Percentiles rank a stretch among this genome's conserved stretches.
Evolutionary conservation across 345 rosid species (phyloP).

Genomic region (Tarenaya hassleriana): DNA sequence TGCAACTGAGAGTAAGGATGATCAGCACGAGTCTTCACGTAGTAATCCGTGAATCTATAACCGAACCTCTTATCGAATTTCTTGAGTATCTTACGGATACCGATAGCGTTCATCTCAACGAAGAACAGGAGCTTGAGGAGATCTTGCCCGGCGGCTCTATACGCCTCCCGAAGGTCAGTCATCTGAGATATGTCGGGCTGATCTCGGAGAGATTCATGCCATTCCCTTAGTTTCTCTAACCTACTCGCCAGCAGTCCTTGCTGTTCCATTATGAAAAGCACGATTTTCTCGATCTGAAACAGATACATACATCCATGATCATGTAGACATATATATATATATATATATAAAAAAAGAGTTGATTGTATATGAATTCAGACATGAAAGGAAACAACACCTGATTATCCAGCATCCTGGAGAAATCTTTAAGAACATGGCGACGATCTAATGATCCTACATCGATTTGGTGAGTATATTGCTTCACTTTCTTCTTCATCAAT

Average conservation of each 20-base stretch:
- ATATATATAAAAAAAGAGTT: neutral
- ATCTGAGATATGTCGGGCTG: conserved; percentile 49
- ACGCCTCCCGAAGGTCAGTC: conserved; percentile 52
- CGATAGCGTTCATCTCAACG: conserved; percentile 84
- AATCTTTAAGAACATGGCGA: conserved; percentile 91
- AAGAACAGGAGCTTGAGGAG: conserved; percentile 77
- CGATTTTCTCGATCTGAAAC: conserved; percentile 91
- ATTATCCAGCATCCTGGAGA: conserved; percentile 87
- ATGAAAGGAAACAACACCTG: conserved; percentile 38
- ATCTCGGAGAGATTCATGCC: conserved; percentile 50
- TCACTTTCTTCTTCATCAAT: conserved; percentile 89
- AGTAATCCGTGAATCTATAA: conserved; percentile 80
- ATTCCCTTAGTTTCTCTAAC: conserved; percentile 54
- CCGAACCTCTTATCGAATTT: conserved; percentile 94
- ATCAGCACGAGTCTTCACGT: conserved; percentile 94
- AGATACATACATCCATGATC: no score
- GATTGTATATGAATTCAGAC: no score
- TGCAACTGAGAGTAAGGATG: conserved; percentile 97
- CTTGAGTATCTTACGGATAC: conserved; percentile 88
- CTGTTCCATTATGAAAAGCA: conserved; percentile 90
- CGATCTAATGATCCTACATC: conserved; percentile 65
- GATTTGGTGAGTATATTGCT: conserved; percentile 63
- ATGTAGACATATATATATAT: neutral
- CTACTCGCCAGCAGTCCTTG: conserved; percentile 87
- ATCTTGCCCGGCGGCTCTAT: conserved; percentile 68